Conservation (phyloP, 345 rosid genomes). For the Populus deltoides region DNA sequence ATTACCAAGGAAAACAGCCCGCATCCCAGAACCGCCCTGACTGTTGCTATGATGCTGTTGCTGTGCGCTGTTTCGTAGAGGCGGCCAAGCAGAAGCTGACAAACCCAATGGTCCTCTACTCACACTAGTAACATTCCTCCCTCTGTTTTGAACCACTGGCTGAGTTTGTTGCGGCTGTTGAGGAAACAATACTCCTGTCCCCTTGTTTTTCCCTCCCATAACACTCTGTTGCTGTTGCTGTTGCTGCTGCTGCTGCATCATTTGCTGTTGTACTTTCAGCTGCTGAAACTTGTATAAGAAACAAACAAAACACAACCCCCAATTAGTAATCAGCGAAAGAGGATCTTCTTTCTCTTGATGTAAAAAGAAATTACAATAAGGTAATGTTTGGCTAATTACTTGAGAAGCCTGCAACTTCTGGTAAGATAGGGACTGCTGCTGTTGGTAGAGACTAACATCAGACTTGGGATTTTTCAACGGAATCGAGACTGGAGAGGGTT, state of each 20-base stretch:
- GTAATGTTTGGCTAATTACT: conserved; percentile 23
- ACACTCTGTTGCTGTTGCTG: conserved; percentile 41
- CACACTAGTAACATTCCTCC: background rate
- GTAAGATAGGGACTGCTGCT: conserved; percentile 41
- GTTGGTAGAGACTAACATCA: conserved; percentile 20
- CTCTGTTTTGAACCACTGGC: conserved; percentile 1
- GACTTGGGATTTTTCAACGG: conserved; percentile 27
- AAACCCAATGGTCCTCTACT: conserved; percentile 26
- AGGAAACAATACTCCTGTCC: conserved; percentile 13
- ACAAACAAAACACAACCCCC: background rate
- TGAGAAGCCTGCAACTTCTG: conserved; percentile 56
- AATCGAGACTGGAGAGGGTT: conserved; percentile 29
- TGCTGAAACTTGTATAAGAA: conserved; percentile 45
- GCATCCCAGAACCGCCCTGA: background rate
- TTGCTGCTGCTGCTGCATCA: conserved; percentile 45
- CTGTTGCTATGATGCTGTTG: conserved; percentile 3
- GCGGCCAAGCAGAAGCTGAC: conserved; percentile 59
- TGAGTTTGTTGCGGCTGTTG: conserved; percentile 10
- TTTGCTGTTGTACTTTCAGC: conserved; percentile 47
- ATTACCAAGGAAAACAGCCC: conserved; percentile 27
- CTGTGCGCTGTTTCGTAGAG: conserved; percentile 38
- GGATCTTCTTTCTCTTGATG: background rate
- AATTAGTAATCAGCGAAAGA: background rate
- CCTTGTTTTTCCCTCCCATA: conserved; percentile 31
- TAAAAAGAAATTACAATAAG: no score